A percentile compares a stretch with the other conserved stretches of the same genome.
phyloP scores from a whole-genome alignment of 192 early-diverging fungal genomes.

The Diversispora epigaea region DNA sequence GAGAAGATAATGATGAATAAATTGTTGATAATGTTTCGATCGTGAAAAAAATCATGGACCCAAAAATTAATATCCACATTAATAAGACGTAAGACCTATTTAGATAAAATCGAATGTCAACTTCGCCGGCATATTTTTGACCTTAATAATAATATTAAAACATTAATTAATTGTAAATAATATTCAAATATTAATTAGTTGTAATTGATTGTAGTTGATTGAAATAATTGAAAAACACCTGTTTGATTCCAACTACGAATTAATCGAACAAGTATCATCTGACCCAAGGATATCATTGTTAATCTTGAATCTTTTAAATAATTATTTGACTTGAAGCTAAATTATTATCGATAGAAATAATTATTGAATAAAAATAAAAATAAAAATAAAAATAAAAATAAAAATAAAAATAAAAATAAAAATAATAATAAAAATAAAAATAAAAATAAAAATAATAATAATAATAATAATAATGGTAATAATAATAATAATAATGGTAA shows the following conservation, averaged over 20 bases:
- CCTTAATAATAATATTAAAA: conserved; percentile 30
- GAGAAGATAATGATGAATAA: too few relatives aligned
- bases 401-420: too few relatives aligned
- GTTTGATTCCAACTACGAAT: conserved; percentile 50
- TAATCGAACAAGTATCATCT: conserved; percentile 45
- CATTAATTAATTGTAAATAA: neutral
- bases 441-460: too few relatives aligned
- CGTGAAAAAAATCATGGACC: conserved; percentile 9
- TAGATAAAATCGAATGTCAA: conserved; percentile 45
- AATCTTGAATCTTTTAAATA: neutral
- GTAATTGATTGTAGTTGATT: neutral
- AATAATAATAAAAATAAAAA: too few relatives aligned
- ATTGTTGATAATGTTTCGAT: neutral
- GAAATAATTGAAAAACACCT: conserved; percentile 21
- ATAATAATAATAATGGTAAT: too few relatives aligned
- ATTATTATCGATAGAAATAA: neutral
- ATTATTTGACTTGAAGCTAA: neutral
- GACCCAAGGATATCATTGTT: conserved; percentile 24
- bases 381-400: too few relatives aligned
- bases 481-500: too few relatives aligned
- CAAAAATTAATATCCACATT: conserved; percentile 41
- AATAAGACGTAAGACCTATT: conserved; percentile 34
- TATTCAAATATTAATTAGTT: neutral
- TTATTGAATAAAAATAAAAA: conserved; percentile 33
- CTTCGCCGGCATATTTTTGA: conserved; percentile 50